Conservation (phyloP, 2,329 filamentous ascomycete genomes). For the Talaromyces funiculosus region DNA sequence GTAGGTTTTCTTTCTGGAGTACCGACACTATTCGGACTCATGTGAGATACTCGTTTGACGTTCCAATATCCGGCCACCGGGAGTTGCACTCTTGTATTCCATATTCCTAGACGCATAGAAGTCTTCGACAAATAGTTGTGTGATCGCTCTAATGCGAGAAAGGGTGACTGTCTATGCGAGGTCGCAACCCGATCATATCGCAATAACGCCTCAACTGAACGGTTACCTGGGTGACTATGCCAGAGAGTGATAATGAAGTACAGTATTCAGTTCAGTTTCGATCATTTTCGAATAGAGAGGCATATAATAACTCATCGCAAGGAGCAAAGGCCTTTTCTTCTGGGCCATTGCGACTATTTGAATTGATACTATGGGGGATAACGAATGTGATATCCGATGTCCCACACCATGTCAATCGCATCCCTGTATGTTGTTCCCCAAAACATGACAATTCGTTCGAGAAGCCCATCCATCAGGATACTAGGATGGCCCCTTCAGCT, state of each 20-base stretch:
- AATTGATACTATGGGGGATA: neutral
- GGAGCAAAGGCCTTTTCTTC: neutral
- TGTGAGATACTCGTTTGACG: neutral
- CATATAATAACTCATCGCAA: neutral
- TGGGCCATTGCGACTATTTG: neutral
- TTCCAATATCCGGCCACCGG: neutral
- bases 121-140: neutral
- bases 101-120: neutral
- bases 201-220: neutral
- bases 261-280: too few relatives aligned
- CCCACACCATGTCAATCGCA: neutral
- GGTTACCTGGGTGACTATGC: conserved; percentile 7
- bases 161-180: neutral
- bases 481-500: neutral
- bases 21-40: neutral
- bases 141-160: conserved; percentile 2
- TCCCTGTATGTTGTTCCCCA: neutral
- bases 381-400: neutral
- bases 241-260: neutral
- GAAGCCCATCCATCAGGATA: neutral
- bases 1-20: neutral
- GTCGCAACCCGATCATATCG: neutral
- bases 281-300: neutral
- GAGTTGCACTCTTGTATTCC: neutral
- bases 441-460: neutral